These are phyloP conservation scores for Andrographis paniculata DNA, from an alignment of 305 asterid species.

Conservation along the genomic window DNA sequence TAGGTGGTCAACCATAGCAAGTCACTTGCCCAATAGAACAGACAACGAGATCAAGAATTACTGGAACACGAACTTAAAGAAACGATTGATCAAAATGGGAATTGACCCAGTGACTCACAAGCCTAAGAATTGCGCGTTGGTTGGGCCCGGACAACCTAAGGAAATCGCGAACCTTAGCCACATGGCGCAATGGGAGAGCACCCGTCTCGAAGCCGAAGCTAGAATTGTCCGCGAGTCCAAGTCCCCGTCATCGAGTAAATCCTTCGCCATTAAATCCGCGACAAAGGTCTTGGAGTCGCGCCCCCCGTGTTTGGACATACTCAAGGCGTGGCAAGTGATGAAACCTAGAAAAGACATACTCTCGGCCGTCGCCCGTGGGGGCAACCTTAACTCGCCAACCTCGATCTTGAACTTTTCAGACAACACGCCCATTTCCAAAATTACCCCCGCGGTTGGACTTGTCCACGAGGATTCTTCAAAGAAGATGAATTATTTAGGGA, in stretches of 20 bases:
- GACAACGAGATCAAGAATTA: background rate
- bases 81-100: background rate
- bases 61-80: background rate
- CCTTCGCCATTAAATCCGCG: background rate
- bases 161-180: background rate
- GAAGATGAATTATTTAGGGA: background rate
- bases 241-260: no score
- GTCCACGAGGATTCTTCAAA: conserved; percentile 1
- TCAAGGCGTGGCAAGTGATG: background rate
- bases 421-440: background rate
- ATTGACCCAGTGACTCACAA: background rate
- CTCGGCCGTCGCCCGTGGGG: background rate
- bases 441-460: background rate
- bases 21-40: background rate
- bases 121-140: background rate
- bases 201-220: background rate
- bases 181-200: background rate
- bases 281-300: no score
- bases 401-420: conserved; percentile 14
- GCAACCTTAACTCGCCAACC: conserved; percentile 14
- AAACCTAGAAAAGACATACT: background rate
- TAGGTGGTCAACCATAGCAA: background rate
- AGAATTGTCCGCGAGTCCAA: background rate
- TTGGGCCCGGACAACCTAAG: background rate
- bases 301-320: background rate